Conservation (phyloP, 441 rosid genomes). For the Capsella rubella region DNA sequence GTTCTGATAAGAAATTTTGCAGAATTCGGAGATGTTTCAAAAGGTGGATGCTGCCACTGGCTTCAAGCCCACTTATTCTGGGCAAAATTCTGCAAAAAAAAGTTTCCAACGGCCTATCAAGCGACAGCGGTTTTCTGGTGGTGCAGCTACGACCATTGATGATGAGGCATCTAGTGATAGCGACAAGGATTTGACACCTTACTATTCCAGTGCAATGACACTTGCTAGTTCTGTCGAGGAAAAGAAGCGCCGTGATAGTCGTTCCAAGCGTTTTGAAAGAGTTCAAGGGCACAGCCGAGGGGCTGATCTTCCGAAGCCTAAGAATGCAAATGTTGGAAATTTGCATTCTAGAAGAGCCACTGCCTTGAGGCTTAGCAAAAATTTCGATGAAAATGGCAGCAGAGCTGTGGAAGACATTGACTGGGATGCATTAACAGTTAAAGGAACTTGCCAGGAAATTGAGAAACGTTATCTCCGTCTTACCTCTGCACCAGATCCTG, state of each 20-base stretch:
- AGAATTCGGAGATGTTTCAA: constrained; percentile 48
- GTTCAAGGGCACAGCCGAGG: constrained; percentile 71
- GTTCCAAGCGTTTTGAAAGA: constrained; percentile 93
- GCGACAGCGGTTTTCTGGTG: constrained; percentile 77
- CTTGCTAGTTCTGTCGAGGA: constrained; percentile 84
- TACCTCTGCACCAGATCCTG: constrained; percentile 98
- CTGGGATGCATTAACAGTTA: constrained; percentile 98
- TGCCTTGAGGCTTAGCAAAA: constrained; percentile 77
- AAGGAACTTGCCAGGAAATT: constrained; percentile 96
- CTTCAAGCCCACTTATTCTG: constrained; percentile 47
- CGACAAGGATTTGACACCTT: constrained; percentile 86
- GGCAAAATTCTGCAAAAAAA: constrained; percentile 63
- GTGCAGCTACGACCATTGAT: constrained; percentile 55
- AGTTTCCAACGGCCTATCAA: constrained; percentile 70
- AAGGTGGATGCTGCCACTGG: constrained; percentile 59
- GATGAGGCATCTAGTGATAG: constrained; percentile 94
- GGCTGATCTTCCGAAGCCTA: constrained; percentile 59
- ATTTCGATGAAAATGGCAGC: constrained; percentile 80
- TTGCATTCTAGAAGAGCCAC: constrained; percentile 76
- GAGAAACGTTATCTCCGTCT: constrained; percentile 99
- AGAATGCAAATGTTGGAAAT: constrained; percentile 70
- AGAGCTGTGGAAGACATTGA: constrained; percentile 99
- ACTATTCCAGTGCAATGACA: constrained; percentile 77
- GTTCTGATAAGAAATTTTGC: constrained; percentile 43
- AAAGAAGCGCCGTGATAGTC: constrained; percentile 89